Percentiles rank a stretch among this genome's conserved stretches.
phyloP scores from a whole-genome alignment of 805 yeast species.

The Metschnikowia koreensis region DNA sequence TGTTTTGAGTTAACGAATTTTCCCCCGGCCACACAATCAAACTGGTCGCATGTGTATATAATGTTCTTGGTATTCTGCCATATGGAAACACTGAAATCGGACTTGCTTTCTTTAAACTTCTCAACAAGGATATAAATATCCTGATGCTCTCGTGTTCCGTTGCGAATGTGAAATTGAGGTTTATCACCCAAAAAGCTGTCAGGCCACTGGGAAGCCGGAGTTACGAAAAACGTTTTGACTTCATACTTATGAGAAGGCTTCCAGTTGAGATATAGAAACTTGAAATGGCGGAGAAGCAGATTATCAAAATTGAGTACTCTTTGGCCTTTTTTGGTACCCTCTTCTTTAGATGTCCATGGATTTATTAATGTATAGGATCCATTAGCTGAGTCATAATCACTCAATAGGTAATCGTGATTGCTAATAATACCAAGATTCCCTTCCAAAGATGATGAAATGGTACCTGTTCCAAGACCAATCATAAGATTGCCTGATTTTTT shows the following conservation, averaged over 20 bases:
- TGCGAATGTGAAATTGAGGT: slow-evolving; percentile 47
- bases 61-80: slow-evolving; percentile 9
- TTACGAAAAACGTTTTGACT: slow-evolving; percentile 23
- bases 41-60: slow-evolving; percentile 20
- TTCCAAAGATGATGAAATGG: slow-evolving; percentile 33
- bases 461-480: slow-evolving; percentile 70
- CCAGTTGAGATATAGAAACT: slow-evolving; percentile 71
- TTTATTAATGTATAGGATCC: slow-evolving; percentile 24
- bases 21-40: slow-evolving; percentile 16
- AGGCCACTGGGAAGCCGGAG: slow-evolving; percentile 10
- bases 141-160: slow-evolving; percentile 23
- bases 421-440: slow-evolving; percentile 42
- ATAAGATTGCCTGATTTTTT: slow-evolving; percentile 39
- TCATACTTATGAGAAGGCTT: slow-evolving; percentile 34
- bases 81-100: slow-evolving; percentile 13
- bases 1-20: slow-evolving; percentile 39
- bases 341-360: slow-evolving; percentile 31
- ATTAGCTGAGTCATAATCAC: slow-evolving; percentile 13
- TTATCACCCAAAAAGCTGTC: slow-evolving; percentile 23
- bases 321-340: slow-evolving; percentile 15
- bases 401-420: slow-evolving; percentile 70
- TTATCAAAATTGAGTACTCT: slow-evolving; percentile 17
- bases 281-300: slow-evolving; percentile 28
- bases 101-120: slow-evolving; percentile 2
- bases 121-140: slow-evolving; percentile 27